Conservation (phyloP, 2,329 filamentous ascomycete genomes). For the Ophiostoma tasmaniense region DNA sequence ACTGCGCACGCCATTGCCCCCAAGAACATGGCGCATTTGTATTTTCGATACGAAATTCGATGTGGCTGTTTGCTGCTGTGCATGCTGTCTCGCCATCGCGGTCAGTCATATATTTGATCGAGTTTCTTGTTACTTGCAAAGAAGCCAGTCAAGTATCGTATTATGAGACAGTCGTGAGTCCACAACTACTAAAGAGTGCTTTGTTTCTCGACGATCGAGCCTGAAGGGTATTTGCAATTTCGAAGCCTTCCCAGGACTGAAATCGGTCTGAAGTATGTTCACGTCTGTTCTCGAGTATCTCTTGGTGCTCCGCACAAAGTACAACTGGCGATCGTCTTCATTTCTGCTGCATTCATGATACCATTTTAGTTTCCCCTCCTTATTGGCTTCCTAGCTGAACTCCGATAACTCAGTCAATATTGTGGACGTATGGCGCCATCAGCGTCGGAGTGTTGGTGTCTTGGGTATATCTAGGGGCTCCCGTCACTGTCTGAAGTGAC, state of each 20-base stretch:
- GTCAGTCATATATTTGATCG: neutral
- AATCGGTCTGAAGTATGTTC: neutral
- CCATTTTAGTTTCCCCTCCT: neutral
- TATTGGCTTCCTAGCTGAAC: neutral
- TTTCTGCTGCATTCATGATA: neutral
- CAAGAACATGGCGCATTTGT: neutral
- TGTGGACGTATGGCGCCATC: constrained; percentile 12
- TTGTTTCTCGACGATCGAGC: neutral
- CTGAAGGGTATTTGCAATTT: neutral
- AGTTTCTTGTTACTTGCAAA: neutral
- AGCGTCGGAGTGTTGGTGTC: neutral
- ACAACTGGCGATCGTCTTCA: neutral
- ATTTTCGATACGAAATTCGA: neutral
- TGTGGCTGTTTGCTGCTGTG: neutral
- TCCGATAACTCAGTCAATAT: neutral
- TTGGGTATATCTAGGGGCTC: neutral
- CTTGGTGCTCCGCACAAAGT: neutral
- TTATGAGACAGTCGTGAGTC: neutral
- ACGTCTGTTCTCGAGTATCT: neutral
- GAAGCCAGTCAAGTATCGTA: neutral
- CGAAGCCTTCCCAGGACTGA: neutral
- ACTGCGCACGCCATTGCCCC: neutral
- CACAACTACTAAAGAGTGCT: neutral
- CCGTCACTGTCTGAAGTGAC: neutral
- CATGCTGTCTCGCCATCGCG: neutral